Evolutionary conservation across 768 basidiomycete genomes (phyloP), one percentile per base, ranked within the genome.

Genomic region (Dioszegia aurantiaca): DNA sequence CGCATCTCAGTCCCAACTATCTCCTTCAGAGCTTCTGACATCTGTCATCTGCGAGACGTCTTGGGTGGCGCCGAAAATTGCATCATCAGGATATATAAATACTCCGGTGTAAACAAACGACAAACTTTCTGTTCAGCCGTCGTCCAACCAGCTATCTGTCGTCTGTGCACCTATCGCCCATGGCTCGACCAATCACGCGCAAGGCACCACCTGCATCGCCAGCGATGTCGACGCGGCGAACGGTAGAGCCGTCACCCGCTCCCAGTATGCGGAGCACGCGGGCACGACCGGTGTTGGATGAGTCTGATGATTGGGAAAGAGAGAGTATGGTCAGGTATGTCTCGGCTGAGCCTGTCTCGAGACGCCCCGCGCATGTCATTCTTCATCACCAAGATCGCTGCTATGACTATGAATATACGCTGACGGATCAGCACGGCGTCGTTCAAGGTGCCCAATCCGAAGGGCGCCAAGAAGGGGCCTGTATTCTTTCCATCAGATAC

Each of bases 281-380:
- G n/a, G 33, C 56, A 23, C 33, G 51, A 49, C 14, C 19, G 42
- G 43, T 16, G 58, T 51, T 21, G 21, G 48, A 36, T 44, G 64
- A 24, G 65, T 65, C 33, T 10, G 65, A 68, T n/a, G 65, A 69
- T 19, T 69, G 67, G 67, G 70, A 72, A n/a, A 49, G 31, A 12
- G 64, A 66, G 24, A 69, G 68, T 54, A 39, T 63, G 21, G 19
- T 45, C 11, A 69, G 67, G 68, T 62, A 53, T 39, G 66, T 67
- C 17, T 16, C n/a, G n/a, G 1, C 12, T 37, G 40, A 43, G 9
- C 23, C 9, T 45, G 21, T 28, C 10, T 21, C 24, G 12, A 24
- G 21, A 33, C 33, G n/a, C n/a, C n/a, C n/a, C n/a, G n/a, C n/a
- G n/a, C n/a, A n/a, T n/a, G n/a, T n/a, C n/a, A n/a, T n/a, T n/a